Conservation (phyloP, 306 rosid genomes). For the Vigna angularis region DNA sequence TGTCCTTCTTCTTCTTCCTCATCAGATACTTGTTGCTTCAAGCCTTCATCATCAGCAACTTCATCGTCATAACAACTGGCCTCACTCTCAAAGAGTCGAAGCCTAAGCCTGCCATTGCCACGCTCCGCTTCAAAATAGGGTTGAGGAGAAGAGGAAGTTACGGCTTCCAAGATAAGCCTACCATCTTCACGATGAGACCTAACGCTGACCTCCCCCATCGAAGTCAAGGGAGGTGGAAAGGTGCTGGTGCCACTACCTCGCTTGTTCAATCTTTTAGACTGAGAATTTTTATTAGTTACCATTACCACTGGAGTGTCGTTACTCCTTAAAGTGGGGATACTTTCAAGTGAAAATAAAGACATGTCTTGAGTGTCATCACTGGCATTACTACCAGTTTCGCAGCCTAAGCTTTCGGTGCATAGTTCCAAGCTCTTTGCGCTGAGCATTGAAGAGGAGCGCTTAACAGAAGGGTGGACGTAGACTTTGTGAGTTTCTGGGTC, state of each 20-base stretch:
- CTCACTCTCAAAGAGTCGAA: slow-evolving; percentile 44
- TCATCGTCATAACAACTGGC: not conserved
- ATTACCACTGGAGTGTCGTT: not conserved
- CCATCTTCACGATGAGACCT: slow-evolving; percentile 78
- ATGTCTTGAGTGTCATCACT: slow-evolving; percentile 41
- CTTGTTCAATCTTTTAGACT: slow-evolving; percentile 38
- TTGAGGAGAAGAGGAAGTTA: slow-evolving; percentile 34
- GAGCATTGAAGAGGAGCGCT: slow-evolving; percentile 55
- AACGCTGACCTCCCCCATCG: slow-evolving; percentile 58
- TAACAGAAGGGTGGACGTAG: slow-evolving; percentile 64
- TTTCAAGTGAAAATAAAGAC: slow-evolving; percentile 44
- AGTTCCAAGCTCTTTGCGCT: slow-evolving; percentile 69
- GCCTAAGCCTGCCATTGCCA: slow-evolving; percentile 68
- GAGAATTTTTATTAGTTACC: not conserved
- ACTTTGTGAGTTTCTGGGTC: slow-evolving; percentile 41
- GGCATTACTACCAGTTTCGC: slow-evolving; percentile 70
- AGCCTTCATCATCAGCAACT: not conserved
- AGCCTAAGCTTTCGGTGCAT: slow-evolving; percentile 83
- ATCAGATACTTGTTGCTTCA: slow-evolving; percentile 4
- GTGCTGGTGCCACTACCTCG: slow-evolving; percentile 8
- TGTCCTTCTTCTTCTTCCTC: not conserved
- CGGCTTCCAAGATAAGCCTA: slow-evolving; percentile 73
- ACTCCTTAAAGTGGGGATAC: not conserved
- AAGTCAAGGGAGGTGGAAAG: slow-evolving; percentile 78
- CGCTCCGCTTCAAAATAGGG: slow-evolving; percentile 65